Base-by-base conservation (phyloP, 257 asterid genomes). In the Ilex aquifolium region DNA sequence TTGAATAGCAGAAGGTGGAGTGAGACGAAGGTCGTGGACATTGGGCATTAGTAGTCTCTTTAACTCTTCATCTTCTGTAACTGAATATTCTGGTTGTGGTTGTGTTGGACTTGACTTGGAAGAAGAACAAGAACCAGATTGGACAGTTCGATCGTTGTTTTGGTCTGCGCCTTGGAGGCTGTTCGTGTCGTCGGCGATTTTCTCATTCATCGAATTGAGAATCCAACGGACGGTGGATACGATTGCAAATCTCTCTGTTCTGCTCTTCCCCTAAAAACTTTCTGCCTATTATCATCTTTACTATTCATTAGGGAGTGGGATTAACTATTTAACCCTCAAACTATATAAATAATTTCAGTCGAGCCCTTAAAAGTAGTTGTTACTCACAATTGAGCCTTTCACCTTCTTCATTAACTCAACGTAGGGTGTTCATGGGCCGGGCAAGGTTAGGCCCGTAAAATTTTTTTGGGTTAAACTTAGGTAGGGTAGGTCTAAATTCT, bases 1-100 rank as follows among this genome's bases (percentile, higher is more conserved):
- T 76, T 83, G 79, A 0, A 85, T 73, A 8, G 97, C 91, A 2
- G 96, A 80, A 42, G 88, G 88, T 32, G 99, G 96, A 57, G 66
- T 44, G 12, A 27, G 60, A 44, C 91, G 96, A 67, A 92, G 82
- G 31, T 79, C 83, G 14, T 84, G 81, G 7, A 82, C 64, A 66
- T 79, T 77, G 16, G 95, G 95, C 72, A 86, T 50, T 70, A 89
- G 63, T 71, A 89, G 94, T 67, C 80, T 80, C 64, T 59, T 72
- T 61, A 92, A 42, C 62, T 86, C 88, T 56, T 85, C 91, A 10
- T 79, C 84, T 29, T 67, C 62, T 60, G 52, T 58, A 0, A 65
- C 72, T 36, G 42, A 36, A 36, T 36, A 36, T 36, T 21, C 27
- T 21, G 27, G 27, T 21, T 21, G 27, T 21, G 27, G 27, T 21